phyloP scores from a whole-genome alignment of 1,284 basidiomycete species.

The Ganoderma meredithae region DNA sequence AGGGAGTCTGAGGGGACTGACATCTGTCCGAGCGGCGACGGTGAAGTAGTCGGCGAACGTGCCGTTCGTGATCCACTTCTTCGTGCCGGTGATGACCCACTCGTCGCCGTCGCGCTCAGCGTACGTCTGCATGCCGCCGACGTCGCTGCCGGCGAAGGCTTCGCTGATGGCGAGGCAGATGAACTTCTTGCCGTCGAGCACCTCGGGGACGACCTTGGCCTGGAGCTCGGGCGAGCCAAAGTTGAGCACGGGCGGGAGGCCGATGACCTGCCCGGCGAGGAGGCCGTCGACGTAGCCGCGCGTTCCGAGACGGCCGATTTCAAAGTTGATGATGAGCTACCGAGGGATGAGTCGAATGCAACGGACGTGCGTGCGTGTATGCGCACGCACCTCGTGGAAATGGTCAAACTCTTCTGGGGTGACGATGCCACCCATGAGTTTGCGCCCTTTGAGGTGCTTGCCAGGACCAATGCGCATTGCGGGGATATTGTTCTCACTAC shows the following conservation, averaged over 20 bases:
- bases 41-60: slow-evolving; percentile 84
- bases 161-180: slow-evolving; percentile 79
- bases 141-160: slow-evolving; percentile 94
- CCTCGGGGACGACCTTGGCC: slow-evolving; percentile 69
- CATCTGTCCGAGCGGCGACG: slow-evolving; percentile 75
- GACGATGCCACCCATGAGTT: slow-evolving; percentile 84
- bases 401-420: slow-evolving; percentile 91
- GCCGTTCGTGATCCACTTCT: slow-evolving; percentile 98
- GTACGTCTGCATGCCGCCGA: slow-evolving; percentile 83
- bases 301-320: slow-evolving; percentile 83
- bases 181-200: slow-evolving; percentile 84
- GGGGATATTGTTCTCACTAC: slow-evolving; percentile 77
- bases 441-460: slow-evolving; percentile 88
- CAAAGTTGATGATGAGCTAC: slow-evolving; percentile 85
- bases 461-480: slow-evolving; percentile 95
- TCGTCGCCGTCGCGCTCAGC: slow-evolving; percentile 85
- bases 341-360: slow-evolving; percentile 36
- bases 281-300: slow-evolving; percentile 89
- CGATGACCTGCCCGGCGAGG: slow-evolving; percentile 84
- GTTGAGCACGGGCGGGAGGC: slow-evolving; percentile 87
- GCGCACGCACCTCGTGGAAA: slow-evolving; percentile 70
- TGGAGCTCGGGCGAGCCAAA: slow-evolving; percentile 83
- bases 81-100: slow-evolving; percentile 90
- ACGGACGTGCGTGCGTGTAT: background rate
- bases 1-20: slow-evolving; percentile 31